A percentile compares a stretch with the other conserved stretches of the same genome.
Evolutionary conservation across 2,329 filamentous ascomycete species (phyloP).

Genomic region (Exophiala xenobiotica): DNA sequence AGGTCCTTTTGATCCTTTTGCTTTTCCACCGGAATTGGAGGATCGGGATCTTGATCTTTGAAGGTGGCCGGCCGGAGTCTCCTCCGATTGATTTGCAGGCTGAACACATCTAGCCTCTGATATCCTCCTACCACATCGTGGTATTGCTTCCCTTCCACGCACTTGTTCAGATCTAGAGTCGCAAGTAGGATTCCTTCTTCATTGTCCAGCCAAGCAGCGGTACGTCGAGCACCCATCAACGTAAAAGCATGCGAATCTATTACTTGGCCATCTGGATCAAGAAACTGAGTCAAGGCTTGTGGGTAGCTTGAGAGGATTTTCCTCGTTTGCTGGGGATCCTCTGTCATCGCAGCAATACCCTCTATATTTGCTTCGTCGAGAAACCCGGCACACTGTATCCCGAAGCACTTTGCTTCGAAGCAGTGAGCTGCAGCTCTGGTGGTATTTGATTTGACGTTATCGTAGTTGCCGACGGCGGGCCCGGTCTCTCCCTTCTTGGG

Average conservation of each 20-base stretch:
- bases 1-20: too few species aligned
- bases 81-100: conserved; percentile 49
- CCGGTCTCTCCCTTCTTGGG: conserved; percentile 2
- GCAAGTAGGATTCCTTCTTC: conserved; percentile 54
- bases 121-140: conserved; percentile 59
- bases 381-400: conserved; percentile 49
- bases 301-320: conserved; percentile 40
- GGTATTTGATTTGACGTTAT: conserved; percentile 56
- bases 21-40: too few species aligned
- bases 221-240: conserved; percentile 23
- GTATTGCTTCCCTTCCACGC: conserved; percentile 58
- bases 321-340: conserved; percentile 29
- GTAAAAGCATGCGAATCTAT: background rate
- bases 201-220: conserved; percentile 42
- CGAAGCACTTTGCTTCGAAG: conserved; percentile 60
- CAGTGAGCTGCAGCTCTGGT: conserved; percentile 55
- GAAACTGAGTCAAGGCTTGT: conserved; percentile 50
- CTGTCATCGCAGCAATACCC: conserved; percentile 34
- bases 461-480: conserved; percentile 44
- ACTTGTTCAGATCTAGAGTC: conserved; percentile 50
- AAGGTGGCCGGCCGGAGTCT: background rate
- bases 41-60: too few species aligned
- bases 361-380: conserved; percentile 45
- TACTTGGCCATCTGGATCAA: conserved; percentile 51
- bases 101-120: conserved; percentile 56